These are phyloP conservation scores for Selaginella moellendorffii DNA, from an alignment of 75 land plant species.

Conservation along the genomic window DNA sequence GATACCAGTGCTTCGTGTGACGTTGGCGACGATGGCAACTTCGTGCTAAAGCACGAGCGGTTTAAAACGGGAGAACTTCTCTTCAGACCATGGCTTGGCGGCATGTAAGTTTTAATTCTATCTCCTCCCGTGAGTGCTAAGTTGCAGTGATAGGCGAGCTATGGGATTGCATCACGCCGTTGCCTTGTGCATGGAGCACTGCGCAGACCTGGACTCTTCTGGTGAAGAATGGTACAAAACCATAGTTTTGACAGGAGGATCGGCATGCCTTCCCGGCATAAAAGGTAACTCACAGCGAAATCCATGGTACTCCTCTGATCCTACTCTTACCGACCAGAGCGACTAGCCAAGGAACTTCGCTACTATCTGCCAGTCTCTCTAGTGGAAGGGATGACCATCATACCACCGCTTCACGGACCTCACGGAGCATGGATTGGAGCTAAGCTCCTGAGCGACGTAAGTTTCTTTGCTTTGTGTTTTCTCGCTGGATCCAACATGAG, in stretches of 20 bases:
- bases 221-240: conserved; percentile 65
- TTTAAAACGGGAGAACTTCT: conserved; percentile 69
- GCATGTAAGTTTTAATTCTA: conserved; percentile 40
- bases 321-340: conserved; percentile 37
- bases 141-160: conserved; percentile 30
- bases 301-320: neutral
- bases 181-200: conserved; percentile 75
- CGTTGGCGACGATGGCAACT: conserved; percentile 36
- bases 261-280: conserved; percentile 75
- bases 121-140: too few relatives aligned
- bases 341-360: conserved; percentile 59
- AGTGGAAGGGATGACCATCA: conserved; percentile 43
- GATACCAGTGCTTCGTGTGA: conserved; percentile 44
- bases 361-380: conserved; percentile 26
- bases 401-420: conserved; percentile 60
- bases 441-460: conserved; percentile 67
- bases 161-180: conserved; percentile 84
- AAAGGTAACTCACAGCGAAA: conserved; percentile 31
- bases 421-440: conserved; percentile 82
- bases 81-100: conserved; percentile 58
- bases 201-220: conserved; percentile 27
- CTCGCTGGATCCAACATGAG: neutral
- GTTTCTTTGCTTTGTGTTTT: conserved; percentile 6
- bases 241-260: conserved; percentile 69
- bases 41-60: conserved; percentile 60